Percentiles rank a stretch among this genome's conserved stretches.
Evolutionary conservation across 2,329 filamentous ascomycete genomes (phyloP).

Genomic region (Scopulariopsis brevicaulis): DNA sequence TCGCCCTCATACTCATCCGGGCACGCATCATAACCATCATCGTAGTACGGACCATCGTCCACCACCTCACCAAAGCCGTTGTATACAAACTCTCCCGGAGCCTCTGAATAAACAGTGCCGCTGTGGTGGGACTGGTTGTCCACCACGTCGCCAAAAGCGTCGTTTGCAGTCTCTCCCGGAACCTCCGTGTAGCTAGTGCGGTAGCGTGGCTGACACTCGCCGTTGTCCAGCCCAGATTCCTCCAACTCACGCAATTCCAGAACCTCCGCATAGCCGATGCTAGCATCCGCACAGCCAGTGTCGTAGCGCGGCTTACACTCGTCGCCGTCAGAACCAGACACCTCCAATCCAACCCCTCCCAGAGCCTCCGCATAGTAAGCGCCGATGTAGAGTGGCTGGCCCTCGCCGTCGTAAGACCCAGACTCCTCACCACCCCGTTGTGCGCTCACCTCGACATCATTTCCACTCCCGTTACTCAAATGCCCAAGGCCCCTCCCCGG

Average conservation of each 20-base stretch:
- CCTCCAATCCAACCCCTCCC: neutral
- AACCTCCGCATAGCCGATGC: too few species aligned
- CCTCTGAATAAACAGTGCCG: neutral
- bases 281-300: too few species aligned
- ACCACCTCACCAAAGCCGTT: neutral
- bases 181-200: too few species aligned
- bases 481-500: neutral
- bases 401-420: conserved; percentile 6
- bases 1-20: neutral
- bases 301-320: too few species aligned
- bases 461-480: neutral
- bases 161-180: neutral
- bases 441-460: neutral
- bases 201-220: conserved; percentile 3
- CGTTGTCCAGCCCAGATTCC: conserved; percentile 6
- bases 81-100: neutral
- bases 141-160: neutral
- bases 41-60: neutral
- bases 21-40: neutral
- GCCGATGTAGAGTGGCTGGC: too few species aligned
- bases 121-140: too few species aligned
- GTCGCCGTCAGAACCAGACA: too few species aligned
- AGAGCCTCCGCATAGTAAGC: neutral
- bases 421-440: neutral
- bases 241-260: too few species aligned